Evolutionary conservation across 805 yeast species (phyloP).

Genomic region (Candida dajiaensis): DNA sequence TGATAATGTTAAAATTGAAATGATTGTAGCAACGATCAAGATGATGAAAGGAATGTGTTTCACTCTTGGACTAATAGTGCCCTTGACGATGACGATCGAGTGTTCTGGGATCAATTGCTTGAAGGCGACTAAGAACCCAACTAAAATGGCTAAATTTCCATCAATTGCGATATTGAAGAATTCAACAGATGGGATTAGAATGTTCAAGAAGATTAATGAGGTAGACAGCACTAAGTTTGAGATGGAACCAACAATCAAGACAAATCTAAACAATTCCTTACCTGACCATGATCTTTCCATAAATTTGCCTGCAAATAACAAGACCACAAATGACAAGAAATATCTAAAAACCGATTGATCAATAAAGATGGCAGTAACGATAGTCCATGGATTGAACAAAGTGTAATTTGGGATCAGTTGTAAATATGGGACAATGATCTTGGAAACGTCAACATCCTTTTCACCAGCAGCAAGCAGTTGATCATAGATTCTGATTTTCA

Average conservation of each 20-base stretch:
- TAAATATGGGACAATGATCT: constrained; percentile 46
- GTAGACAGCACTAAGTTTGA: constrained; percentile 41
- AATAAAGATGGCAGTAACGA: constrained; percentile 57
- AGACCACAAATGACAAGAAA: constrained; percentile 39
- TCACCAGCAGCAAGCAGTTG: constrained; percentile 14
- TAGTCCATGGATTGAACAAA: constrained; percentile 57
- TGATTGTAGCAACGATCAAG: constrained; percentile 23
- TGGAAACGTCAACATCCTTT: constrained; percentile 28
- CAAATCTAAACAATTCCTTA: constrained; percentile 43
- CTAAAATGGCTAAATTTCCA: constrained; percentile 49
- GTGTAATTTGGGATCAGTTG: constrained; percentile 60
- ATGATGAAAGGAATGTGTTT: constrained; percentile 56
- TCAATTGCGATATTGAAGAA: constrained; percentile 38
- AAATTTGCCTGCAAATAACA: constrained; percentile 56
- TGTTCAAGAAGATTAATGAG: constrained; percentile 22
- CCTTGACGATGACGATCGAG: constrained; percentile 43
- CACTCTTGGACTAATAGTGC: constrained; percentile 44
- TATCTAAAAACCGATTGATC: constrained; percentile 47
- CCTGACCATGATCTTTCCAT: constrained; percentile 64
- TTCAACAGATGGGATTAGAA: constrained; percentile 18
- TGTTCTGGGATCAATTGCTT: constrained; percentile 64
- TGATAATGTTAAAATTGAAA: constrained; percentile 25
- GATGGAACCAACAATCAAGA: constrained; percentile 39
- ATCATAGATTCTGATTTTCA: constrained; percentile 35
- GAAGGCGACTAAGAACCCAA: constrained; percentile 57